A percentile compares a stretch with the other conserved stretches of the same genome.
Conservation (phyloP, 2,329 filamentous ascomycete species). For the Colletotrichum musae region DNA sequence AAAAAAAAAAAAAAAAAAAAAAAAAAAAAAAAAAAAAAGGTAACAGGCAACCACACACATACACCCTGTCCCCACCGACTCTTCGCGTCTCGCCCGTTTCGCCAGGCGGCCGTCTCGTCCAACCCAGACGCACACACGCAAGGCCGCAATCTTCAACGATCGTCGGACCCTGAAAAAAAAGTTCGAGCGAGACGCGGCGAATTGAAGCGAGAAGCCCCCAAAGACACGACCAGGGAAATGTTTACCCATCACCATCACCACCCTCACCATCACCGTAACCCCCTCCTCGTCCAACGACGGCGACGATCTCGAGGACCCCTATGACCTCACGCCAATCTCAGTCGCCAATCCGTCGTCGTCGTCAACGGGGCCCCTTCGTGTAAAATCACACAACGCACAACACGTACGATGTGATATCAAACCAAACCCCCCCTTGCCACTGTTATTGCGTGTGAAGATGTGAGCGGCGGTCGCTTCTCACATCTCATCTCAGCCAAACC, state of each 20-base stretch:
- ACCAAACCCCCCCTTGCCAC: no score
- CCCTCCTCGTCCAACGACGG: not conserved
- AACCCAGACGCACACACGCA: constrained; percentile 6
- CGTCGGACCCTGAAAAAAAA: constrained; percentile 37
- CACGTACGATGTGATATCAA: constrained; percentile 1
- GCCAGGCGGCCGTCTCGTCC: constrained; percentile 6
- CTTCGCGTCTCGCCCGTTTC: constrained; percentile 21
- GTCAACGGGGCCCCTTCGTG: no score
- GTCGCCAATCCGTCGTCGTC: not conserved
- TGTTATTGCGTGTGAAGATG: not conserved
- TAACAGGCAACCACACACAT: not conserved
- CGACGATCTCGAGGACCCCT: constrained; percentile 35
- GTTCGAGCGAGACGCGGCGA: not conserved
- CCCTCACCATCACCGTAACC: not conserved
- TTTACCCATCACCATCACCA: not conserved
- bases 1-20: no score
- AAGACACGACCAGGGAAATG: not conserved
- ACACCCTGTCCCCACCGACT: constrained; percentile 1
- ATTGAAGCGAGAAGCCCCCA: not conserved
- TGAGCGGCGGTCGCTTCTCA: constrained; percentile 12
- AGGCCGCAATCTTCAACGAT: constrained; percentile 38
- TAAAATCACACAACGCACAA: not conserved
- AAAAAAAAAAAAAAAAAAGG: no score
- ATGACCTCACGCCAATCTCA: constrained; percentile 35
- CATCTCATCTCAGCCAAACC: constrained; percentile 11